A percentile compares a stretch with the other conserved stretches of the same genome.
These are phyloP conservation scores for Microcos paniculata DNA, from an alignment of 345 rosid genomes.

Conservation along the genomic window DNA sequence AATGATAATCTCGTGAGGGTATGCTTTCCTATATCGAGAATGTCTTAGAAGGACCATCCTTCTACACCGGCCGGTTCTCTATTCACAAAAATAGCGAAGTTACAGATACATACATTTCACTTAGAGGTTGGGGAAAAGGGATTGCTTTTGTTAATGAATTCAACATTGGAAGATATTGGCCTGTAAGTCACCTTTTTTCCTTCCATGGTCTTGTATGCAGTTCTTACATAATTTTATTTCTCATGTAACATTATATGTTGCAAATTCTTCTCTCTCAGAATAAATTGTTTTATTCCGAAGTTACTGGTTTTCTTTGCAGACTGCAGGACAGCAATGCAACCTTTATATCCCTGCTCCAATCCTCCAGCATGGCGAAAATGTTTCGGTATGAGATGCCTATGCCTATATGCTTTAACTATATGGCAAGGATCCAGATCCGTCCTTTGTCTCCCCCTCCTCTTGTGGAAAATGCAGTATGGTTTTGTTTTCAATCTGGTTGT, in stretches of 20 bases:
- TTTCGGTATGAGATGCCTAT: slow-evolving; percentile 2
- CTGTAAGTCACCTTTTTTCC: slow-evolving; percentile 42
- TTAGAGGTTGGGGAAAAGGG: slow-evolving; percentile 87
- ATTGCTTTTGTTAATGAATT: slow-evolving; percentile 72
- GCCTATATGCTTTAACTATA: slow-evolving; percentile 20
- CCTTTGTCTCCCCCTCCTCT: no score
- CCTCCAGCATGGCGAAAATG: slow-evolving; percentile 8
- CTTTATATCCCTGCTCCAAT: slow-evolving; percentile 58
- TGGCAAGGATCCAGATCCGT: no score
- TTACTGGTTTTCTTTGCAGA: slow-evolving; percentile 41
- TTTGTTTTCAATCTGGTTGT: no score
- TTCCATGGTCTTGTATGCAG: slow-evolving; percentile 9
- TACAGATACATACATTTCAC: slow-evolving; percentile 76
- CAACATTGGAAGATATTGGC: slow-evolving; percentile 96
- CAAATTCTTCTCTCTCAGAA: slow-evolving; percentile 3
- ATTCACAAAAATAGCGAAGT: slow-evolving; percentile 44
- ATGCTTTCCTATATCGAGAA: slow-evolving; percentile 39
- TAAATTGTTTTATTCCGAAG: not conserved
- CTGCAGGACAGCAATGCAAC: slow-evolving; percentile 81
- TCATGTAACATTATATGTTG: not conserved
- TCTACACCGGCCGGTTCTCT: slow-evolving; percentile 59
- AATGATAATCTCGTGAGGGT: not conserved
- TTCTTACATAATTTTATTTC: not conserved
- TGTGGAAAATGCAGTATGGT: no score
- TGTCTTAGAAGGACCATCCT: slow-evolving; percentile 53